Base-by-base conservation (phyloP, 306 rosid genomes). In the Fagus crenata region DNA sequence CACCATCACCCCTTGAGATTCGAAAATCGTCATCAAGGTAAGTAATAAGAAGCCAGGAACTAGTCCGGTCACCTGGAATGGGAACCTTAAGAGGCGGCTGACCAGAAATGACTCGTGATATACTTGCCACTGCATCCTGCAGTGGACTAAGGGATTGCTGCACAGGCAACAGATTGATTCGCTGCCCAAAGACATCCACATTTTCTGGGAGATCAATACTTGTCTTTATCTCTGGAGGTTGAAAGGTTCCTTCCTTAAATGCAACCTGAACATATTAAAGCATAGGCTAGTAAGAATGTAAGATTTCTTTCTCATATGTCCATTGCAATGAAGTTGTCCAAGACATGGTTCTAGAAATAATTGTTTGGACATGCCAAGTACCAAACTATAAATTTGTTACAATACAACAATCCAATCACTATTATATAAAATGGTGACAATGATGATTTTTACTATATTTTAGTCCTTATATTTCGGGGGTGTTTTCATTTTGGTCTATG, bases 1-100 rank as follows among this genome's bases (percentile, higher is more conserved):
- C 98, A 2, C 97, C 98, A 73, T 95, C 98, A 3, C 98, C 98
- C 83, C 90, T 92, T 11, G 98, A 92, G 86, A 94, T 92, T 75
- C 98, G 85, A 11, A 94, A 81, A 84, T 92, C 98, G 71, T 79
- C 39, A 51, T 95, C 98, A 69, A 95, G 97, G 78, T 87, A 95
- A 2, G 99, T 88, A 73, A 81, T 89, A 58, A 95, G 82, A 69
- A 95, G 97, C 99, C 99, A 95, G 2, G 97, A 95, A 65, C 83
- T 84, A 41, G 89, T 87, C 88, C 93, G 88, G 71, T 90, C 96
- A 2, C 99, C 97, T 2, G 97, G 99, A 75, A 92, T 89, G 75
- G 97, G 92, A 83, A 95, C 67, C 82, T 86, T 89, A 36, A 95
- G 91, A 59, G 99, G 87, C 32, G 87, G 91, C 89, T 87, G 97